Evolutionary conservation across 2,329 filamentous ascomycete species (phyloP), one percentile per base, ranked within the genome.

Genomic region (Venturia oleaginea): DNA sequence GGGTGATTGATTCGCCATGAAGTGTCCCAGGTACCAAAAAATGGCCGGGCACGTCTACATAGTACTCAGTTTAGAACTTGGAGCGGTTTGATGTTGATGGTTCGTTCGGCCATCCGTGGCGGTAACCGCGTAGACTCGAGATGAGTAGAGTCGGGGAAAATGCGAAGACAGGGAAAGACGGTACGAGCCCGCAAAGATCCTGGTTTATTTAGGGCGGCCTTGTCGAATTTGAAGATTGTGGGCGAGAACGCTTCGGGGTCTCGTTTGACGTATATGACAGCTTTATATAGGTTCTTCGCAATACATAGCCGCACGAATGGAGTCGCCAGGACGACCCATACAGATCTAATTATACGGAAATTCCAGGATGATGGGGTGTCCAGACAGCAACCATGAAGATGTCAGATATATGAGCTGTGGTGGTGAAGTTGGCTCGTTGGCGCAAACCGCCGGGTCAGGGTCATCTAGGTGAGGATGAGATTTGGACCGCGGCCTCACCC

Each of bases 31-130:
- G n/a, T 27, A 27, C 37, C 59, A 27, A 27, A 42, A 27, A 27
- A 42, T 60, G 37, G 34, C n/a, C 13, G 24, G n/a, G 17, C 30
- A 38, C 7, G 24, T 43, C 59, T 38, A 40, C 5, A 10, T 13
- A 8, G 37, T 40, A 13, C 10, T 43, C 37, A 60, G 27, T 34
- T 24, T 42, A 11, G 40, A 2, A n/a, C 11, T 27, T 42, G 40
- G 22, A 60, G 40, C 24, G 37, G 59, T 60, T 40, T 60, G 59
- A 60, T 40, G n/a, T 60, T 60, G n/a, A 60, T 60, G 59, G 17
- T 27, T 27, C 37, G 59, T 24, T n/a, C 17, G 34, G 17, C 17
- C 40, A 40, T 27, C 59, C 37, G 22, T 42, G n/a, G 51, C 24
- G 40, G 37, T 19, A 2, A 19, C 2, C 19, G 37, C 34, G 17